Conservation (phyloP, 2,329 filamentous ascomycete species). For the Escovopsis sp. region DNA sequence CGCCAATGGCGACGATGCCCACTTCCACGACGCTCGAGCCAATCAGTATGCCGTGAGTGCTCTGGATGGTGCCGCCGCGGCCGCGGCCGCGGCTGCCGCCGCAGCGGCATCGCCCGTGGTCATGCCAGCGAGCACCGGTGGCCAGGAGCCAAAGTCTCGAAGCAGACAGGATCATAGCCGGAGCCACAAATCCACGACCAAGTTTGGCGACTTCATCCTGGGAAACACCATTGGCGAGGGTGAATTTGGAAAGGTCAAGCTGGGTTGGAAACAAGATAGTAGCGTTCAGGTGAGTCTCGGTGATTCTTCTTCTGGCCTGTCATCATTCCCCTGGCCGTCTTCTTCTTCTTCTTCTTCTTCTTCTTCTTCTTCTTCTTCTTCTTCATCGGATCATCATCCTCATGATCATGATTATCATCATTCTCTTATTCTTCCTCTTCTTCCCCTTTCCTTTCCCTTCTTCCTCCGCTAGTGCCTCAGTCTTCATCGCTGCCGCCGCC, state of each 20-base stretch:
- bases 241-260: slow-evolving; percentile 96
- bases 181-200: slow-evolving; percentile 51
- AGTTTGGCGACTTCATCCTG: slow-evolving; percentile 90
- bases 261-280: slow-evolving; percentile 94
- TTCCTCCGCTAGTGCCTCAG: no score
- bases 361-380: neutral
- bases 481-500: no score
- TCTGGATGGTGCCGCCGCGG: slow-evolving; percentile 4
- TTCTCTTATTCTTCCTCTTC: no score
- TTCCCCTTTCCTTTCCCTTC: no score
- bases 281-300: slow-evolving; percentile 52
- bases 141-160: slow-evolving; percentile 35
- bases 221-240: slow-evolving; percentile 94
- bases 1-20: slow-evolving; percentile 18
- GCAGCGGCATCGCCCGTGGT: slow-evolving; percentile 31
- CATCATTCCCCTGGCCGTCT: no score
- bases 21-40: slow-evolving; percentile 11
- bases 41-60: slow-evolving; percentile 12
- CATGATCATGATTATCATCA: neutral
- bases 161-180: slow-evolving; percentile 44
- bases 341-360: no score
- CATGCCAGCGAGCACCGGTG: slow-evolving; percentile 26
- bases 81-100: slow-evolving; percentile 14
- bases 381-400: neutral
- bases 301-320: neutral